Percentiles rank a stretch among this genome's conserved stretches.
These are phyloP conservation scores for Camillea tinctor DNA, from an alignment of 2,329 filamentous ascomycete genomes.

Conservation along the genomic window DNA sequence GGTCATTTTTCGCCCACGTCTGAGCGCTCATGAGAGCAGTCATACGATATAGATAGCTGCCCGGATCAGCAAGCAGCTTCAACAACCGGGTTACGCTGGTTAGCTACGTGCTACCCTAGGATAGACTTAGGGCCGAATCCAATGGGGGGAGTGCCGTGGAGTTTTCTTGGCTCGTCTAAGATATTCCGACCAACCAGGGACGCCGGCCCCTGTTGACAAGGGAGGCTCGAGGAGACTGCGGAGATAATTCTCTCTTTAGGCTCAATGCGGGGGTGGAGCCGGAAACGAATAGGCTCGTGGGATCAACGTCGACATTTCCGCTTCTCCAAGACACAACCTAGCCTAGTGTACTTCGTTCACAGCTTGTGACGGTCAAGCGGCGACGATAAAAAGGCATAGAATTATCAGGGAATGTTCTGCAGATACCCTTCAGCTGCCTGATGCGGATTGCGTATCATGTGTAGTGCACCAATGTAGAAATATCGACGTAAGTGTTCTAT, in stretches of 20 bases:
- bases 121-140: background rate
- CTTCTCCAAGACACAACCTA: background rate
- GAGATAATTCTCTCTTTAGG: conserved; percentile 29
- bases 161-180: background rate
- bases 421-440: background rate
- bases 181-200: background rate
- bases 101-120: background rate
- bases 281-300: background rate
- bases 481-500: too few relatives aligned
- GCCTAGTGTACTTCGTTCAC: too few relatives aligned
- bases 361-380: background rate
- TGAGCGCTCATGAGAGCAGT: background rate
- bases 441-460: background rate
- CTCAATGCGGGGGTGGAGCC: conserved; percentile 28
- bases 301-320: background rate
- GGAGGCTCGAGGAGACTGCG: conserved; percentile 19
- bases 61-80: background rate
- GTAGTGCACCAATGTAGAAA: background rate
- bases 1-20: background rate
- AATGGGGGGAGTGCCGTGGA: background rate
- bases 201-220: background rate
- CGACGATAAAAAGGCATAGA: background rate
- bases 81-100: background rate
- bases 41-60: background rate
- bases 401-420: background rate